phyloP scores from a whole-genome alignment of 2,329 filamentous ascomycete species.

The Escovopsis weberi region DNA sequence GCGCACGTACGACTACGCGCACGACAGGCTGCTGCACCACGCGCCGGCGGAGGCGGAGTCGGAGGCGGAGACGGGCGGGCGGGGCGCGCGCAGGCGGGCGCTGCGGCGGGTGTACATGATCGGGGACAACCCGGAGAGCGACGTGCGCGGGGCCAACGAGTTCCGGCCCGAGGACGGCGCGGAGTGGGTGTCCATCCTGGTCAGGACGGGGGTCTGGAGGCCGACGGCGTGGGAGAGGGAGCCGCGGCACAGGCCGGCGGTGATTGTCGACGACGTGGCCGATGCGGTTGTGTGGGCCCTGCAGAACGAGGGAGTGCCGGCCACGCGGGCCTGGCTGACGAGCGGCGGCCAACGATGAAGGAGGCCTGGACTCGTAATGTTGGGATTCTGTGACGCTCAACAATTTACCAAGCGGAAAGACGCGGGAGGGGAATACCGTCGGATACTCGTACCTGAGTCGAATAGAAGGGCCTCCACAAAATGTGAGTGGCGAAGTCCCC shows the following conservation, averaged over 20 bases:
- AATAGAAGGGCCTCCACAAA: too few species aligned
- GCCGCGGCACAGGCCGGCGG: conserved; percentile 47
- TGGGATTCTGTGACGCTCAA: too few species aligned
- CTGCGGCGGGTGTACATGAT: conserved; percentile 82
- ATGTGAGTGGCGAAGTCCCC: too few species aligned
- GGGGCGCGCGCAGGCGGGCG: conserved; percentile 27
- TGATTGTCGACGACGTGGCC: conserved; percentile 59
- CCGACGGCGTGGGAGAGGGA: conserved; percentile 22
- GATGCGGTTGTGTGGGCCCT: conserved; percentile 67
- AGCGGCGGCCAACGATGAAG: neutral
- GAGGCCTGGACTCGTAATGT: too few species aligned
- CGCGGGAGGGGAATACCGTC: too few species aligned
- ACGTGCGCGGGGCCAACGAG: conserved; percentile 75
- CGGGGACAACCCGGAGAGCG: conserved; percentile 77
- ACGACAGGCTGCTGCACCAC: conserved; percentile 50
- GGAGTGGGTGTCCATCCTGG: conserved; percentile 65
- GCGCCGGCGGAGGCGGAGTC: conserved; percentile 8
- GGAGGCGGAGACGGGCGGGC: too few species aligned
- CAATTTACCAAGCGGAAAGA: too few species aligned
- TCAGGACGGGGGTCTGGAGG: conserved; percentile 65
- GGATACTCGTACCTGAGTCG: too few species aligned
- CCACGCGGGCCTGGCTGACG: conserved; percentile 17
- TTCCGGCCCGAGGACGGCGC: conserved; percentile 53
- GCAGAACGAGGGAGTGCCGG: conserved; percentile 34
- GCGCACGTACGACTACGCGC: conserved; percentile 68